Base-by-base conservation (phyloP, 2,329 filamentous ascomycete genomes). In the Alternaria burnsii region DNA sequence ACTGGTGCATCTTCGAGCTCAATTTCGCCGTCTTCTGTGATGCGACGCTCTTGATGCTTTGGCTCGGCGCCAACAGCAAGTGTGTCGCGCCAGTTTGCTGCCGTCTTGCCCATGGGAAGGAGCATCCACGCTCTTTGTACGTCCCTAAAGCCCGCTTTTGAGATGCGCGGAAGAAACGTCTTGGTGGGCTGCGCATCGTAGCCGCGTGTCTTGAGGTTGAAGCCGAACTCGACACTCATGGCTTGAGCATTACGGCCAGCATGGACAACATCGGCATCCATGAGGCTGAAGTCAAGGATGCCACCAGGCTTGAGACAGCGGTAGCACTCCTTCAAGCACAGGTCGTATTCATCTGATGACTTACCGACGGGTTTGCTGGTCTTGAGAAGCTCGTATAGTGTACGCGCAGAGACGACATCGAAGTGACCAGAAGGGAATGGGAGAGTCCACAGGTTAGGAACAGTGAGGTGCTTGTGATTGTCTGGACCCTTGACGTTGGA, bases 281-380 rank as follows among this genome's bases (percentile, higher is more conserved):
- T 87, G 44, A 98, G 81, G 63, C 88, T 89, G 81, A 95, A 99
- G 75, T 99, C 95, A 59, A 99, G 83, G 78, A 94, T 94, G 32
- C 95, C 95, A 52, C 93, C 93, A 0, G 94, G 94, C 82, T 97
- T 97, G 69, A 97, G 88, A 59, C 96, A 90, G 60, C 95, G 93
- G 82, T 92, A 89, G 77, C 93, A 96, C 81, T 99, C 95, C 53
- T 83, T 84, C 9, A 98, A 84, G 62, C 92, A 95, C 50, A 89
- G 85, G 75, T 96, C 92, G 85, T 94, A 97, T 80, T 98, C 94
- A 73, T 98, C 93, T 34, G 66, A 70, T n/a, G 75, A 73, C 60
- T 69, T 72, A 16, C 76, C 75, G 2, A 73, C 59, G 20, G 90
- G 88, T 78, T 81, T 83, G 64, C 82, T 81, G 3, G 83, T 85